phyloP scores from a whole-genome alignment of 2,329 filamentous ascomycete genomes.

The Ascocoryne sarcoides region DNA sequence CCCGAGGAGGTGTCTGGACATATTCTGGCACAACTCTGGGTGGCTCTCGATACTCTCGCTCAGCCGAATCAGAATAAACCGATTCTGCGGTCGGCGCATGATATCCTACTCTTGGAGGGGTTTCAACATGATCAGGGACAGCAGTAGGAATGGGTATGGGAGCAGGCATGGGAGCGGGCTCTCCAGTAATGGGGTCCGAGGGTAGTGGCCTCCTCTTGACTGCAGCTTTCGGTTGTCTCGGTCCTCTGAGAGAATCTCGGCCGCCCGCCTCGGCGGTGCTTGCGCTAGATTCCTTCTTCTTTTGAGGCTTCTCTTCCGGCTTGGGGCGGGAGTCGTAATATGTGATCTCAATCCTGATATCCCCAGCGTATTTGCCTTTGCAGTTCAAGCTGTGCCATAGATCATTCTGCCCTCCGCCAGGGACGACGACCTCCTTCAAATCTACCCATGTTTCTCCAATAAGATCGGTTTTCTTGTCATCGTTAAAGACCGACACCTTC shows the following conservation, averaged over 20 bases:
- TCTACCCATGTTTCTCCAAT: constrained; percentile 93
- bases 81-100: constrained; percentile 30
- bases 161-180: constrained; percentile 31
- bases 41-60: constrained; percentile 31
- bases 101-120: constrained; percentile 31
- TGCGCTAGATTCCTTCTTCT: constrained; percentile 32
- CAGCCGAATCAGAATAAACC: constrained; percentile 22
- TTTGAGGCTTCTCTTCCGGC: constrained; percentile 61
- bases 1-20: constrained; percentile 33
- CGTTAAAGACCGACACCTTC: constrained; percentile 94
- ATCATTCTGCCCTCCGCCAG: constrained; percentile 88
- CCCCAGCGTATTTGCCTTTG: constrained; percentile 91
- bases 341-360: constrained; percentile 89
- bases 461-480: constrained; percentile 94
- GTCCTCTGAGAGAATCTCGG: constrained; percentile 30
- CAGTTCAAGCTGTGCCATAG: constrained; percentile 83
- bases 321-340: constrained; percentile 89
- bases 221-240: constrained; percentile 45
- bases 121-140: constrained; percentile 36
- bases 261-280: constrained; percentile 25
- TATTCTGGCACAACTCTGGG: constrained; percentile 33
- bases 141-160: neutral
- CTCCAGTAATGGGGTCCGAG: constrained; percentile 55
- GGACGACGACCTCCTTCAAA: constrained; percentile 68
- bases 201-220: constrained; percentile 81